These are phyloP conservation scores for Suillus cothurnatus DNA, from an alignment of 768 basidiomycete species.

Conservation along the genomic window DNA sequence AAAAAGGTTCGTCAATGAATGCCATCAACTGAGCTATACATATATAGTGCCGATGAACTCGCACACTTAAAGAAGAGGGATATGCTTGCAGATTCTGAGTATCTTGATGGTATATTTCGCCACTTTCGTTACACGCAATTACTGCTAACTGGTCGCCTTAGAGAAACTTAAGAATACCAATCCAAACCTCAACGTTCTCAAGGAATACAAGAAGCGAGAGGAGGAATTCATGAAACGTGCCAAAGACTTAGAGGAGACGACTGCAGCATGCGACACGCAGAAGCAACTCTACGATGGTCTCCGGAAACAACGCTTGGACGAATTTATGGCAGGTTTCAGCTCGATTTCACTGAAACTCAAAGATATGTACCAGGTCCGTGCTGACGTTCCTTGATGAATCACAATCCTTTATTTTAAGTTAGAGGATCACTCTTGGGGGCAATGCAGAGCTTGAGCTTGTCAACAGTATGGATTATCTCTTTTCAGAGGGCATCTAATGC, in stretches of 20 bases:
- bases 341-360: constrained; percentile 93
- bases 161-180: constrained; percentile 84
- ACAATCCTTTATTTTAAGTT: not conserved
- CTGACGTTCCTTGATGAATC: not conserved
- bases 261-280: constrained; percentile 71
- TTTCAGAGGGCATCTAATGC: constrained; percentile 97
- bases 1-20: constrained; percentile 38
- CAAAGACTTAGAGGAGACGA: constrained; percentile 82
- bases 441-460: constrained; percentile 98
- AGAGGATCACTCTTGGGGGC: constrained; percentile 99
- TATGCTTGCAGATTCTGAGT: constrained; percentile 73
- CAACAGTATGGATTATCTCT: constrained; percentile 98
- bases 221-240: constrained; percentile 90
- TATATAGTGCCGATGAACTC: constrained; percentile 74
- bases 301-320: constrained; percentile 85
- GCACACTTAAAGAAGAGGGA: constrained; percentile 69
- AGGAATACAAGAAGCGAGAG: constrained; percentile 89
- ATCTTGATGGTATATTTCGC: constrained; percentile 73
- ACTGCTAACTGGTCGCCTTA: constrained; percentile 32
- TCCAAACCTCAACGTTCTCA: constrained; percentile 84
- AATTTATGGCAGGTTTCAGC: constrained; percentile 96
- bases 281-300: constrained; percentile 86
- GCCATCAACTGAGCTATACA: constrained; percentile 62
- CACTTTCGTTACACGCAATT: not conserved
- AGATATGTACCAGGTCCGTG: constrained; percentile 96